Evolutionary conservation across 1,139 yeast genomes (phyloP).

Genomic region (Yamadazyma epiphylla): DNA sequence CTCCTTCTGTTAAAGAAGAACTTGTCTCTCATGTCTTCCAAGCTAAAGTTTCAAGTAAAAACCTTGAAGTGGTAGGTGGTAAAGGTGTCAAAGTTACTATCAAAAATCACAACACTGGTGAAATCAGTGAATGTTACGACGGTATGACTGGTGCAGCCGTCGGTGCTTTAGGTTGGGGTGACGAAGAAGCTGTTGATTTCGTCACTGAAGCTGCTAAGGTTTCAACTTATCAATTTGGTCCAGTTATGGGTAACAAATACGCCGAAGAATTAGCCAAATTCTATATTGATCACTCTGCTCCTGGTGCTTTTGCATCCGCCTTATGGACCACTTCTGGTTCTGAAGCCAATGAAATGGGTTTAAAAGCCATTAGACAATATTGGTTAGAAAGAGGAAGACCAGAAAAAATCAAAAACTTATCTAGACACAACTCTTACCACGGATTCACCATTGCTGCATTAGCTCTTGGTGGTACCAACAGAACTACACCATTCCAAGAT

Average conservation of each 20-base stretch:
- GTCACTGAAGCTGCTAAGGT: slow-evolving; percentile 47
- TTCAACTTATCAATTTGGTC: slow-evolving; percentile 44
- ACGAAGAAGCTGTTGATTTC: slow-evolving; percentile 45
- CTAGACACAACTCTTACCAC: slow-evolving; percentile 54
- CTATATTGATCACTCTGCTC: slow-evolving; percentile 50
- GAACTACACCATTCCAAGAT: slow-evolving; percentile 39
- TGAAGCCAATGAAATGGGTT: slow-evolving; percentile 57
- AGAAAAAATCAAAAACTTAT: slow-evolving; percentile 47
- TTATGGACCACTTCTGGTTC: slow-evolving; percentile 60
- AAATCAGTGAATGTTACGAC: slow-evolving; percentile 39
- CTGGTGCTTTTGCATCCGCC: slow-evolving; percentile 51
- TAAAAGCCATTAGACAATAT: slow-evolving; percentile 55
- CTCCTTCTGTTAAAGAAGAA: slow-evolving; percentile 10
- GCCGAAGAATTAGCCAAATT: slow-evolving; percentile 52
- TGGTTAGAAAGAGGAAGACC: slow-evolving; percentile 48
- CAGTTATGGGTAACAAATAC: slow-evolving; percentile 36
- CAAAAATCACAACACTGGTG: slow-evolving; percentile 41
- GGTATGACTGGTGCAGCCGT: slow-evolving; percentile 68
- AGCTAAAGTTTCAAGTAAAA: slow-evolving; percentile 32
- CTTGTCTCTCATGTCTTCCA: slow-evolving; percentile 30
- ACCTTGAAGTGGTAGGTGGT: slow-evolving; percentile 44
- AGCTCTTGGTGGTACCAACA: slow-evolving; percentile 42
- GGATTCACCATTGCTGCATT: slow-evolving; percentile 57
- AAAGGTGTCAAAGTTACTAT: slow-evolving; percentile 47
- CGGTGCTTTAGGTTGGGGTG: slow-evolving; percentile 58